Evolutionary conservation across 2,329 filamentous ascomycete genomes (phyloP), one percentile per base, ranked within the genome.

Genomic region (Exophiala dermatitidis): DNA sequence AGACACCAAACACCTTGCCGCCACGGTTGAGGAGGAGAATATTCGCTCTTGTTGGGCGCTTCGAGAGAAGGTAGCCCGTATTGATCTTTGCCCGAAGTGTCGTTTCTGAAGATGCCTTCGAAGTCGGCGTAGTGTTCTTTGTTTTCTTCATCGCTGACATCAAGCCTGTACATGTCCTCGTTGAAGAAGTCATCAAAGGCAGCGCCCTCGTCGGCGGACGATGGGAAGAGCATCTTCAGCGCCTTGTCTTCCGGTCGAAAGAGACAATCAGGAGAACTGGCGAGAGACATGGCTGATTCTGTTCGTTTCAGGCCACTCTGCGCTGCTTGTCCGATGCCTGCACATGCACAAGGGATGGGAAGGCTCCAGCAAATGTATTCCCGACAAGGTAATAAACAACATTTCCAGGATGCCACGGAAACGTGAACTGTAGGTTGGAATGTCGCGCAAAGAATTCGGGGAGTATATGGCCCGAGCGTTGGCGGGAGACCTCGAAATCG

Each of bases 141-240:
- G 57, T 72, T 71, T 60, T 77, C 74, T 67, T 74, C 74, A 59
- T 73, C 68, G 56, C 69, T 69, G 57, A 74, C 71, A 61, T 71
- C 72, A 57, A 71, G 67, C 50, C 72, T 73, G 60, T 76, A 73
- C 52, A 76, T 71, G 56, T 81, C 79, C 68, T 78, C 75, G 60
- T 81, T 76, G 67, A 83, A 74, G 65, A 80, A 83, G 66, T 82
- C 76, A 63, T 82, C 79, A 72, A 85, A 83, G 68, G 84, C 73
- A 66, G 79, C 77, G 68, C 78, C 77, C 68, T 76, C 76, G 55
- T 82, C 79, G 56, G 75, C 70, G 47, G 69, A 70, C 50, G 64
- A 63, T 60, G 72, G 69, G 56, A 69, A 69, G 61, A 77, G 73
- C 71, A 76, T 76, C 52, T 77, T 74, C 63, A 70, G 67, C 56